Conservation (phyloP, 2,329 filamentous ascomycete species). For the Hymenoscyphus fraxineus region DNA sequence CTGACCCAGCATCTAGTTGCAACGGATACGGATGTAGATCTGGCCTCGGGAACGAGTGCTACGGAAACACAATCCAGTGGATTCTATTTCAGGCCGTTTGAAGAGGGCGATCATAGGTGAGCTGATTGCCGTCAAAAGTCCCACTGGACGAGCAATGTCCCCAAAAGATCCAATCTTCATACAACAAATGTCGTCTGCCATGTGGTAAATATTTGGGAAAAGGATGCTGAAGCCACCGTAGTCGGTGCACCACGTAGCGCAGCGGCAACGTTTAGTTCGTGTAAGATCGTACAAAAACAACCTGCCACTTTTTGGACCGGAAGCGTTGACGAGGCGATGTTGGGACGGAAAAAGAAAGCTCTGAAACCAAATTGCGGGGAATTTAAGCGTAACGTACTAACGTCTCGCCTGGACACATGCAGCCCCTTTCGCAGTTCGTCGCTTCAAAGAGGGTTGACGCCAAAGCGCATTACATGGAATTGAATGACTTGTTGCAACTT, state of each 20-base stretch:
- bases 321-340: neutral
- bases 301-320: neutral
- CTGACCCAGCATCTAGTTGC: neutral
- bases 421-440: neutral
- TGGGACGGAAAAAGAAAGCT: slow-evolving; percentile 2
- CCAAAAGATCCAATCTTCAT: too few species aligned
- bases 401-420: neutral
- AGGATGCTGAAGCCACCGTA: neutral
- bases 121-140: slow-evolving; percentile 11
- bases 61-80: slow-evolving; percentile 4
- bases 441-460: neutral
- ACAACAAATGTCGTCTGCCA: neutral
- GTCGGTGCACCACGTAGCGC: neutral
- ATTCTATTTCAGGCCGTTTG: slow-evolving; percentile 27
- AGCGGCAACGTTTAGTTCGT: neutral
- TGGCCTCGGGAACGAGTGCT: neutral
- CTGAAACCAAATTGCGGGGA: neutral
- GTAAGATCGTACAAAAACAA: neutral
- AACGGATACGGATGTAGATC: neutral
- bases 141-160: neutral
- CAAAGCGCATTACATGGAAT: neutral
- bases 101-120: slow-evolving; percentile 16
- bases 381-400: neutral
- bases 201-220: neutral
- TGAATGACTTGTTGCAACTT: neutral